Conservation (phyloP, 2,329 filamentous ascomycete species). For the Hypomyces perniciosus region DNA sequence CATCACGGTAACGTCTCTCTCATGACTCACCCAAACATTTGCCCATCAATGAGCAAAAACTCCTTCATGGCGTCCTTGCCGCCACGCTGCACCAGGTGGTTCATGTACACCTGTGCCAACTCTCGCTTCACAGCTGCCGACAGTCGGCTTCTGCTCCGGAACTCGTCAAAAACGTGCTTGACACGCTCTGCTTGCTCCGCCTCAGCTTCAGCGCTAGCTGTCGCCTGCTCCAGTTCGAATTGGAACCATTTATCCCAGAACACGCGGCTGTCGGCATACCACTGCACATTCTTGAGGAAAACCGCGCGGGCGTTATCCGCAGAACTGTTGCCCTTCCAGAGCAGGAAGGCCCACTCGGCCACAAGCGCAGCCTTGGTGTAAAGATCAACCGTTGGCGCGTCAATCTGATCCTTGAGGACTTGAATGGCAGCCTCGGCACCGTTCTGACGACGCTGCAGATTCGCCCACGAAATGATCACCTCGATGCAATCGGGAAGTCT, state of each 20-base stretch:
- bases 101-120: constrained; percentile 71
- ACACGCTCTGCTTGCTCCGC: constrained; percentile 64
- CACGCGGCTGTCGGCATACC: constrained; percentile 75
- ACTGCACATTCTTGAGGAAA: constrained; percentile 75
- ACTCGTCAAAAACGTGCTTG: constrained; percentile 70
- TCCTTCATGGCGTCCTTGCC: constrained; percentile 79
- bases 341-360: constrained; percentile 76
- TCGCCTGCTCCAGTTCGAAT: constrained; percentile 83
- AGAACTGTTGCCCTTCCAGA: constrained; percentile 84
- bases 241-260: constrained; percentile 89
- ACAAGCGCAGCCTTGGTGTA: constrained; percentile 82
- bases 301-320: constrained; percentile 75
- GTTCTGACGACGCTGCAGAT: constrained; percentile 74
- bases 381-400: constrained; percentile 63
- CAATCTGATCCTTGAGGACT: constrained; percentile 75
- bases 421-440: constrained; percentile 80
- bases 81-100: constrained; percentile 76
- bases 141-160: constrained; percentile 67
- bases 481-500: constrained; percentile 77
- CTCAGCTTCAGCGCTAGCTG: constrained; percentile 54
- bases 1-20: neutral
- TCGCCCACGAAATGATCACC: constrained; percentile 81
- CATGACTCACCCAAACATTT: constrained; percentile 70
- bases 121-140: constrained; percentile 63
- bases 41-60: constrained; percentile 74